Base-by-base conservation (phyloP, 371 early-diverging fungal species). In the Mortierella polycephala region DNA sequence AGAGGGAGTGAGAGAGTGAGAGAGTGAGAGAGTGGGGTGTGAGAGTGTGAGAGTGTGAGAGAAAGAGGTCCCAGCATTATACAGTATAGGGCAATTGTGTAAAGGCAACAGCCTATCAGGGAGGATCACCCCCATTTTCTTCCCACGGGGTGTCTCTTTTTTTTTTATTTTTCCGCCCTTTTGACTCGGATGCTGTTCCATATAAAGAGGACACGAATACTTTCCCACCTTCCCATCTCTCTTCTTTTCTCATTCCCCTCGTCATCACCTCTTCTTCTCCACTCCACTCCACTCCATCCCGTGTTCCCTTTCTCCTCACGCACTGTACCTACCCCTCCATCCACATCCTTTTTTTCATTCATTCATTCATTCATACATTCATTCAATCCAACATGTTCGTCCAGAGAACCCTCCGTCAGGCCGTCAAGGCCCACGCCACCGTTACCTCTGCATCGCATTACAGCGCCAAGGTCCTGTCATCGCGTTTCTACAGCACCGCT, bases 361-460 rank as follows among this genome's bases (percentile, higher is more conserved):
- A 30, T 2, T 30, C 4, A 2, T 30, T 30, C 30, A 30, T 14
- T 30, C 53, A 6, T 44, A 20, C 40, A 18, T 16, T 45, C 61
- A 45, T 41, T 14, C 8, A 44, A 46, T n/a, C 37, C 30, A 58
- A 14, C 20, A 77, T 77, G 77, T 77, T 77, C 68, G 72, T 71
- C 65, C 71, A 71, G 54, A 67, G 77, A 63, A 64, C 72, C 30
- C 37, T 77, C 61, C 77, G 72, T 44, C 77, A 77, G 65, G 77
- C 72, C 58, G 37, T 68, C 62, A 71, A 77, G 77, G 77, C 69
- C 57, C 62, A 76, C 51, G 42, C 30, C 37, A 62, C 68, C 69
- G 46, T 76, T 52, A 20, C 59, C 21, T 47, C 71, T 14, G 54
- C 71, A 20, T 49, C 77, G 16, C 47, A n/a, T 47, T 64, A 61